Conservation (phyloP, 2,329 filamentous ascomycete species). For the Calycina herbarum region DNA sequence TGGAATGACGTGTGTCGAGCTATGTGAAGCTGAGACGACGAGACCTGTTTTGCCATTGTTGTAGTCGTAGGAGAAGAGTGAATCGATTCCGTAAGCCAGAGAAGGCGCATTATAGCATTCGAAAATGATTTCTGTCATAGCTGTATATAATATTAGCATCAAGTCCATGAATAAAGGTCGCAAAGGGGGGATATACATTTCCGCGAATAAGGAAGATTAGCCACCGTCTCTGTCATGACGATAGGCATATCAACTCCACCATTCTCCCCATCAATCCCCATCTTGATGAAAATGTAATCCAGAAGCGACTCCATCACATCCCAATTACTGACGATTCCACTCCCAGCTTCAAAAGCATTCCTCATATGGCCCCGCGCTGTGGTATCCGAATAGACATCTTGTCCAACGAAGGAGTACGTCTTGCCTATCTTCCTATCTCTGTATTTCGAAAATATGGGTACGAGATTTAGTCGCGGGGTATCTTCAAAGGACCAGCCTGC, state of each 20-base stretch:
- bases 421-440: conserved; percentile 90
- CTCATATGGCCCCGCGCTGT: conserved; percentile 88
- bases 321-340: conserved; percentile 93
- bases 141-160: conserved; percentile 45
- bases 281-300: conserved; percentile 92
- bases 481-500: conserved; percentile 95
- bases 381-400: conserved; percentile 92
- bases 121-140: conserved; percentile 96
- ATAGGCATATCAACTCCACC: conserved; percentile 81
- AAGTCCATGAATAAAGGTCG: not conserved
- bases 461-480: conserved; percentile 74
- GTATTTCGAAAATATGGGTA: conserved; percentile 92
- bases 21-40: conserved; percentile 88
- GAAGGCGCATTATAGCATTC: conserved; percentile 92
- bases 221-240: conserved; percentile 93
- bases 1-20: conserved; percentile 91
- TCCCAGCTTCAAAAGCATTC: conserved; percentile 86
- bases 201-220: conserved; percentile 83
- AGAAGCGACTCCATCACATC: conserved; percentile 94
- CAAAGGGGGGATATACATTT: conserved; percentile 63
- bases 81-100: conserved; percentile 92
- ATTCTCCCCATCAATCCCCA: conserved; percentile 76
- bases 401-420: conserved; percentile 88
- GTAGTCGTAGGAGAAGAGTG: conserved; percentile 91
- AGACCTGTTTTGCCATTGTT: conserved; percentile 82